Evolutionary conservation across 768 basidiomycete genomes (phyloP).

Genomic region (Mycena maculata): DNA sequence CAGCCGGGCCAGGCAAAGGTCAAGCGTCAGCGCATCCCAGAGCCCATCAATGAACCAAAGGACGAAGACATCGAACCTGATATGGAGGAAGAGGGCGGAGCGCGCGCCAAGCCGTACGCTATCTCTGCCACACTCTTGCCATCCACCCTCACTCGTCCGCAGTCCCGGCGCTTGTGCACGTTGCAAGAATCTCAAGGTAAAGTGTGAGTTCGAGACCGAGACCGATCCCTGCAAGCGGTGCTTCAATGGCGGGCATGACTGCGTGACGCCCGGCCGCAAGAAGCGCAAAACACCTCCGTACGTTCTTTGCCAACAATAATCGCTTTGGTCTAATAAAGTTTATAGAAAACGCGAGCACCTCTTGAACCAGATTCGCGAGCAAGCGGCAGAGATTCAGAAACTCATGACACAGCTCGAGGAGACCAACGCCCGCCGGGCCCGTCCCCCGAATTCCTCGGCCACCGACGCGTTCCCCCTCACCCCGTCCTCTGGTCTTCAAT

Average conservation of each 20-base stretch:
- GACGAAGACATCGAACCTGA: constrained; percentile 54
- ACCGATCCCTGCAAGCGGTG: constrained; percentile 84
- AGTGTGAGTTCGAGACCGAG: constrained; percentile 80
- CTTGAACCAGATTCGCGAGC: constrained; percentile 79
- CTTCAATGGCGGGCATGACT: constrained; percentile 75
- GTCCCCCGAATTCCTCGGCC: constrained; percentile 30
- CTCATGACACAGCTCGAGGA: constrained; percentile 77
- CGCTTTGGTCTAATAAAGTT: constrained; percentile 11
- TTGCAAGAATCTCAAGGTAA: constrained; percentile 77
- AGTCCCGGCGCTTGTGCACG: constrained; percentile 75
- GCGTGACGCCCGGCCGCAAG: constrained; percentile 86
- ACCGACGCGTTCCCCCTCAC: constrained; percentile 38
- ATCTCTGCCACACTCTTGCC: constrained; percentile 20
- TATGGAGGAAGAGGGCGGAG: constrained; percentile 49
- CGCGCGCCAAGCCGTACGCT: constrained; percentile 58
- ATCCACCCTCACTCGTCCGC: constrained; percentile 19
- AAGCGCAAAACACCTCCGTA: constrained; percentile 84
- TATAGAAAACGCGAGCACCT: constrained; percentile 82
- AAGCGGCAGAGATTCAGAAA: constrained; percentile 77
- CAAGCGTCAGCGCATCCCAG: constrained; percentile 52
- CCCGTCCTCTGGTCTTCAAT: constrained; percentile 45
- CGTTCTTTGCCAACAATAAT: constrained; percentile 40
- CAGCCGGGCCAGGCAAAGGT: constrained; percentile 38
- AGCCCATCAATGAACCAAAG: constrained; percentile 44
- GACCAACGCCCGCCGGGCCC: constrained; percentile 44